Evolutionary conservation across 169 alveolate species (phyloP).

Genomic region (Plasmodium cynomolgi): DNA sequence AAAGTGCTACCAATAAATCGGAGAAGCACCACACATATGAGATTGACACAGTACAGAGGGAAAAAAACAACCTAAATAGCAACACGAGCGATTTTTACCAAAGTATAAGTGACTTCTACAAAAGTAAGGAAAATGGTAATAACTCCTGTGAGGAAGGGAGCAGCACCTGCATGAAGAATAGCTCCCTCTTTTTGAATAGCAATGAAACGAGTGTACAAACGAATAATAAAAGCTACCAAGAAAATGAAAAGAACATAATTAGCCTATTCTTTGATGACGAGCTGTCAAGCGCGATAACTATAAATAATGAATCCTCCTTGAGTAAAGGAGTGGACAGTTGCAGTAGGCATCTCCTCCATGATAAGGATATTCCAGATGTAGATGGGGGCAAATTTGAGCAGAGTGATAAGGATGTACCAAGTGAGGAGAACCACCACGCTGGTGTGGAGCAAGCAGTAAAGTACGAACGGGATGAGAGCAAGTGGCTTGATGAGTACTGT

Average conservation of each 20-base stretch:
- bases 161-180: neutral
- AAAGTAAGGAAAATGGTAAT: constrained; percentile 41
- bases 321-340: neutral
- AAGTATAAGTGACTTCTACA: constrained; percentile 65
- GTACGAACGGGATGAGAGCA: constrained; percentile 61
- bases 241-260: constrained; percentile 35
- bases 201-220: constrained; percentile 44
- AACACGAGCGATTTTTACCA: constrained; percentile 67
- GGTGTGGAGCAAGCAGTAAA: neutral
- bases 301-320: constrained; percentile 31
- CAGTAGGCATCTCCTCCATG: neutral
- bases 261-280: constrained; percentile 69
- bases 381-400: neutral
- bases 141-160: neutral
- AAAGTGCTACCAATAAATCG: neutral
- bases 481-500: constrained; percentile 66
- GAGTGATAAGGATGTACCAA: neutral
- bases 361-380: neutral
- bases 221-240: constrained; percentile 5
- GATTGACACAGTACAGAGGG: constrained; percentile 8
- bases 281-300: constrained; percentile 52
- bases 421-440: neutral
- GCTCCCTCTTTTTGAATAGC: constrained; percentile 20
- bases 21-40: constrained; percentile 16
- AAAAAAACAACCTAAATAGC: constrained; percentile 45